Conservation (phyloP, 2,329 filamentous ascomycete genomes). For the Colletotrichum brevisporum region DNA sequence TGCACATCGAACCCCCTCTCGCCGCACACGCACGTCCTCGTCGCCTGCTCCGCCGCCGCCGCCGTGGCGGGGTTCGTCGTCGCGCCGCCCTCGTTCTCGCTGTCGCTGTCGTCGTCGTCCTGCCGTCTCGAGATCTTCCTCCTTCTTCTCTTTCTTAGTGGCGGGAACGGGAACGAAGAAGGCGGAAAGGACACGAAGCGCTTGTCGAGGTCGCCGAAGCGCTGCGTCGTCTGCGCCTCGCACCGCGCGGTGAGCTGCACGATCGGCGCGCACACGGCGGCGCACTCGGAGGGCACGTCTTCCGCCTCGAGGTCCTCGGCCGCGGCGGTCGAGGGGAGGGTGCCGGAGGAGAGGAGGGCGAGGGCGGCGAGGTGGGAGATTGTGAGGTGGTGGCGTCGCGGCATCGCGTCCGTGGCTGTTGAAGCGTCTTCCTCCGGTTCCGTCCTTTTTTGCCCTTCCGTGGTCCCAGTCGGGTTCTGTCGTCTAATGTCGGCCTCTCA, state of each 20-base stretch:
- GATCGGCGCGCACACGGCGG: constrained; percentile 15
- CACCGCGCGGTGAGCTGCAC: constrained; percentile 30
- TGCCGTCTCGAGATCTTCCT: not conserved
- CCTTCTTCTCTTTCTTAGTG: no score
- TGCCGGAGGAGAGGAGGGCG: not conserved
- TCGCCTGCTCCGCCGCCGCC: constrained; percentile 1
- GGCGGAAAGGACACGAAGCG: not conserved
- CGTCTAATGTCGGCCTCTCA: not conserved
- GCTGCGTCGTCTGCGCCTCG: constrained; percentile 19
- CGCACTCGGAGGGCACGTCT: constrained; percentile 35
- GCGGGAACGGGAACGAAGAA: no score
- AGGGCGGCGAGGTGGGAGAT: constrained; percentile 7
- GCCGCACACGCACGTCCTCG: constrained; percentile 27
- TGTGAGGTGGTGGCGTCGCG: constrained; percentile 4
- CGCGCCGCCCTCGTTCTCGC: not conserved
- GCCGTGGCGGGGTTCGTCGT: not conserved
- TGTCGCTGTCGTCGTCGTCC: not conserved
- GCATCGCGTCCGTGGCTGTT: constrained; percentile 11
- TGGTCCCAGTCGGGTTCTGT: not conserved
- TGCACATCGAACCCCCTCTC: constrained; percentile 26
- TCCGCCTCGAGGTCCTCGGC: constrained; percentile 32
- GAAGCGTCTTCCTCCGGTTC: not conserved
- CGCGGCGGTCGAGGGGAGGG: constrained; percentile 6
- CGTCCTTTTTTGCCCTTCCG: not conserved
- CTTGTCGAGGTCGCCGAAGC: constrained; percentile 10